phyloP scores from a whole-genome alignment of 1,284 basidiomycete species.

The Phaffia rhodozyma region DNA sequence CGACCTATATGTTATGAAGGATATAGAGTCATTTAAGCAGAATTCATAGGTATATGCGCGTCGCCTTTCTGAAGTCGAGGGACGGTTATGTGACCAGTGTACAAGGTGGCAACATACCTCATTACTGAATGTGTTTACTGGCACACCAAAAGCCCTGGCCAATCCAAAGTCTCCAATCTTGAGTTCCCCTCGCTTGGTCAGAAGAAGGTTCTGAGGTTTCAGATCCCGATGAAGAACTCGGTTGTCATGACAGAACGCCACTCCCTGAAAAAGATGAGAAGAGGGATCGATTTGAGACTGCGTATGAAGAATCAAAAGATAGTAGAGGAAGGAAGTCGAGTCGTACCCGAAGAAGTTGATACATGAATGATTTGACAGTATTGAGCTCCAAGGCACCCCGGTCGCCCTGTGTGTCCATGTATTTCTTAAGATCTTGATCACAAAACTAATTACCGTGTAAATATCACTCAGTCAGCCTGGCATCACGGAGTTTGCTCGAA shows the following conservation, averaged over 20 bases:
- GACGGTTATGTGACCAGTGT: neutral
- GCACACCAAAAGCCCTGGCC: conserved; percentile 88
- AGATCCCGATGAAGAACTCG: conserved; percentile 94
- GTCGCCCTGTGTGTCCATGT: conserved; percentile 98
- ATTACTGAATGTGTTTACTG: conserved; percentile 91
- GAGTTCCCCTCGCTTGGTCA: conserved; percentile 92
- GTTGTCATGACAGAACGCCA: conserved; percentile 98
- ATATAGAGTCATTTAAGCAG: neutral
- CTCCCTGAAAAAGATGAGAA: conserved; percentile 46
- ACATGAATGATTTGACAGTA: conserved; percentile 95
- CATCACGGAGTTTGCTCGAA: neutral
- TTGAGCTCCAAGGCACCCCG: conserved; percentile 84
- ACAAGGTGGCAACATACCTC: conserved; percentile 46
- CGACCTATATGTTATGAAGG: conserved; percentile 49
- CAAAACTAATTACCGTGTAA: conserved; percentile 45
- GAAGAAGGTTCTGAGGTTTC: conserved; percentile 94
- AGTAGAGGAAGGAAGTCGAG: neutral
- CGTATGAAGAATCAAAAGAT: neutral
- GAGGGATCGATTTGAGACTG: neutral
- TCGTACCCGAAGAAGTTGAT: conserved; percentile 47
- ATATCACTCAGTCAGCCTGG: neutral
- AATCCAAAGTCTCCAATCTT: conserved; percentile 95
- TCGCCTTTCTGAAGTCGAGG: neutral
- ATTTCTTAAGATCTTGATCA: conserved; percentile 96
- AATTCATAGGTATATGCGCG: neutral